Evolutionary conservation across 2,329 filamentous ascomycete genomes (phyloP).

Genomic region (Ophiostoma populinum): DNA sequence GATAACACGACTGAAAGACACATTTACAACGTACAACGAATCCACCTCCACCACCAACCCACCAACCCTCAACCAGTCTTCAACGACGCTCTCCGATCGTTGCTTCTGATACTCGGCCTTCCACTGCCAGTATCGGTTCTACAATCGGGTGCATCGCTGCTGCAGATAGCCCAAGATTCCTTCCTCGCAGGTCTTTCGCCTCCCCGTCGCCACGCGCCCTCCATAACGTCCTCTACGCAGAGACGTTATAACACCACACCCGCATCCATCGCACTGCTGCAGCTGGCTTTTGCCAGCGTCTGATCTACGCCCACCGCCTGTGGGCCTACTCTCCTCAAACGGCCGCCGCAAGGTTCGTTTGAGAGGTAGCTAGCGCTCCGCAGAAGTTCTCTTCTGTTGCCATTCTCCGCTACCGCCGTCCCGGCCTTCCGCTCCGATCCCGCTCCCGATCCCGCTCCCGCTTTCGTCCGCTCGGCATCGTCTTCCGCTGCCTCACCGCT

Average conservation of each 20-base stretch:
- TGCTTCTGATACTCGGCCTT: conserved; percentile 27
- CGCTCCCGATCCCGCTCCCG: not conserved
- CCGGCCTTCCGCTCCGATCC: too few relatives aligned
- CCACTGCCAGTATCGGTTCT: conserved; percentile 46
- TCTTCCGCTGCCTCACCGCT: too few relatives aligned
- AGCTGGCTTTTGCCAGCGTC: conserved; percentile 78
- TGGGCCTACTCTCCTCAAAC: conserved; percentile 96
- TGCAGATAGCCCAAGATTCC: conserved; percentile 64
- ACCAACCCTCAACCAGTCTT: not conserved
- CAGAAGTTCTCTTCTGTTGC: conserved; percentile 28
- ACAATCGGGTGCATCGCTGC: conserved; percentile 2
- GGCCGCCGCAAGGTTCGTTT: conserved; percentile 91
- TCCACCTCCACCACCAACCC: conserved; percentile 15
- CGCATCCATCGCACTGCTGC: conserved; percentile 29
- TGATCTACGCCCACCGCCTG: conserved; percentile 43
- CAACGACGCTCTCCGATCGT: conserved; percentile 45
- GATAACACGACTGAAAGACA: conserved; percentile 34
- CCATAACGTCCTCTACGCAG: conserved; percentile 63
- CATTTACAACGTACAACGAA: not conserved
- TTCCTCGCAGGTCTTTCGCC: conserved; percentile 63
- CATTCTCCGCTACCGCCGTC: too few relatives aligned
- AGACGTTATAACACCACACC: conserved; percentile 36
- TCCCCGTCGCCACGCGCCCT: conserved; percentile 69
- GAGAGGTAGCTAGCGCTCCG: conserved; percentile 95
- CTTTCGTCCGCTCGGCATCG: too few relatives aligned